Evolutionary conservation across 2,329 filamentous ascomycete genomes (phyloP), one percentile per base, ranked within the genome.

Genomic region (Diaporthe sp.): DNA sequence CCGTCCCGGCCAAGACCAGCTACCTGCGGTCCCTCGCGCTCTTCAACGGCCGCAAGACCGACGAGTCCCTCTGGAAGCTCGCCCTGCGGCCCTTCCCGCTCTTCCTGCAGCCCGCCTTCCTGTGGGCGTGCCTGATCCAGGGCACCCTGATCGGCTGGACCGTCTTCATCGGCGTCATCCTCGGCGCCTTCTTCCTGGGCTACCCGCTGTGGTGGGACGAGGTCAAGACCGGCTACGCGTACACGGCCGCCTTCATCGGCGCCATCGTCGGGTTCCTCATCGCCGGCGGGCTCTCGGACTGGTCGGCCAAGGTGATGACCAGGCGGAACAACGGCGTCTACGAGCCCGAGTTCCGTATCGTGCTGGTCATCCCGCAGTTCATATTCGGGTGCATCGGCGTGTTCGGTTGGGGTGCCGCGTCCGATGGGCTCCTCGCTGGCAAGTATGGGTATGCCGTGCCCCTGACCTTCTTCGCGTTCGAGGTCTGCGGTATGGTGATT

Each of bases 81-180:
- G 80, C 91, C 22, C 80, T 92, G n/a, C 90, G 96, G 3, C 96
- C 96, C 0, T 92, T 98, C 72, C 94, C 94, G 0, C 89, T 98
- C 1, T 93, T 98, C 79, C 83, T 94, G 9, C 96, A 98, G 82
- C 96, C 95, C 0, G 94, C 94, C 10, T 95, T 98, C 79, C 84
- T 97, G 55, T 98, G 95, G 94, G 88, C 87, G 34, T 88, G 88
- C 80, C 87, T 98, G 4, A 94, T 96, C 68, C 96, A 98, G 87
- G 96, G 96, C 22, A 91, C 94, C 6, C 91, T 98, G 81, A 98
- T 98, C 80, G 96, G 96, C 78, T 98, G 96, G 96, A 98, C 96
- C 1, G 94, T 98, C 22, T 95, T 98, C 81, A 96, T 98, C 78
- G 94, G 94, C 74, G 93, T 97, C 76, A 92, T 97, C 78, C 86